Percentiles rank a stretch among this genome's conserved stretches.
Evolutionary conservation across 1,284 basidiomycete species (phyloP).

Genomic region (Pseudozyma hubeiensis): DNA sequence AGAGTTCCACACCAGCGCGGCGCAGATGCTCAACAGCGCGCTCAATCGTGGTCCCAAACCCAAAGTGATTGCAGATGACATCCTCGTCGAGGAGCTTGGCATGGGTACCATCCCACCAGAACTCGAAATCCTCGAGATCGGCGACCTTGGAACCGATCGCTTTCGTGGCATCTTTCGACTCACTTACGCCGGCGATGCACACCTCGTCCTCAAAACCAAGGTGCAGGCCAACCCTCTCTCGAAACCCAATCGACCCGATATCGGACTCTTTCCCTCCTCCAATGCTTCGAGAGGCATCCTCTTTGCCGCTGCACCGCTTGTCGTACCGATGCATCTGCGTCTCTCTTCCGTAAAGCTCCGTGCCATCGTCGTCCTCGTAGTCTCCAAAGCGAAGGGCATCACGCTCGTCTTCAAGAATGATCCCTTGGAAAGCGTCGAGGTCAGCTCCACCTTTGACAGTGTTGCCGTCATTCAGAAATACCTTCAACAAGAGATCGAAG

Average conservation of each 20-base stretch:
- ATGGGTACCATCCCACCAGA: slow-evolving; percentile 99
- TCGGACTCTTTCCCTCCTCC: slow-evolving; percentile 55
- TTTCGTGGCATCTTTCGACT: slow-evolving; percentile 97
- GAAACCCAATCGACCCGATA: slow-evolving; percentile 50
- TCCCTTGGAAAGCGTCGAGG: slow-evolving; percentile 96
- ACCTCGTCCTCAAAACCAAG: slow-evolving; percentile 93
- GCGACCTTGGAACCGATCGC: slow-evolving; percentile 92
- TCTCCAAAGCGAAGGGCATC: slow-evolving; percentile 94
- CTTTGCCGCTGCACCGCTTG: slow-evolving; percentile 65
- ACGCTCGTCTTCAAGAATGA: slow-evolving; percentile 99
- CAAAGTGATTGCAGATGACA: slow-evolving; percentile 95
- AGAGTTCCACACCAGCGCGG: slow-evolving; percentile 71
- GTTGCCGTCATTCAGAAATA: slow-evolving; percentile 91
- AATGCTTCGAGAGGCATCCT: slow-evolving; percentile 63
- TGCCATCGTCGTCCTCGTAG: slow-evolving; percentile 96
- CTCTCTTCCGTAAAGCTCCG: slow-evolving; percentile 91
- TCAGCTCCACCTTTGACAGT: slow-evolving; percentile 96
- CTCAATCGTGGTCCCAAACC: slow-evolving; percentile 76
- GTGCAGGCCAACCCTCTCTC: slow-evolving; percentile 97
- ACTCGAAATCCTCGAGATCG: slow-evolving; percentile 95
- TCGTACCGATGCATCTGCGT: slow-evolving; percentile 96
- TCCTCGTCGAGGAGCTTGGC: slow-evolving; percentile 95
- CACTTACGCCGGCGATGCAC: slow-evolving; percentile 94
- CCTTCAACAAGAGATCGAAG: slow-evolving; percentile 83
- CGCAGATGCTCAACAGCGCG: slow-evolving; percentile 69